Evolutionary conservation across 306 rosid species (phyloP), one percentile per base, ranked within the genome.

Genomic region (apple (Malus domestica)): DNA sequence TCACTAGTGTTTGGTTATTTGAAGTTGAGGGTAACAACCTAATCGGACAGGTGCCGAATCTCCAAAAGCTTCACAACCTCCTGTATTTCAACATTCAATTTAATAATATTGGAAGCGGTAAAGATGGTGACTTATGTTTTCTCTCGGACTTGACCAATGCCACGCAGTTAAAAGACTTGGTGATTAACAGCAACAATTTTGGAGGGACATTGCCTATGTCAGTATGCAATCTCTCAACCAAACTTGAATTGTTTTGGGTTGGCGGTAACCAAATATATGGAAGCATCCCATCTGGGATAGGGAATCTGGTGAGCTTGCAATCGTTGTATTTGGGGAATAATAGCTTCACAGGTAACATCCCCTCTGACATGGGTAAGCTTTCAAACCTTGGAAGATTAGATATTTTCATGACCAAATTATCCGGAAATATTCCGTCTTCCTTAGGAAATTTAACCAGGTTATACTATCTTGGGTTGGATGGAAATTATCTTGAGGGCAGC

Each of bases 161-260:
- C n/a, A 51, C 73, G 0, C 9, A 25, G 63, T 40, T 76, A 8
- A 1, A 0, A 0, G 0, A n/a, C n/a, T 12, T 69, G 33, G 0
- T 6, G 2, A 5, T 46, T 27, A 0, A 0, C 30, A 0, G 2
- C 3, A 78, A 78, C 57, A 71, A 30, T 70, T 19, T 71, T 4
- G 77, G 72, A 78, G 82, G 77, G 10, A 5, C 7, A 14, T 3
- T 78, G 8, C 82, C 82, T 6, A 38, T 33, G 8, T 44, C 57
- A 14, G 10, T 79, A 7, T 10, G 16, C 64, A 59, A 59, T 59
- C 64, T 59, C 64, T 59, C 64, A 10, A 59, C 64, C 64, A 22
- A 22, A 9, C 61, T 79, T 11, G 6, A 8, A 2, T 0, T 0
- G 5, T 2, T 27, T 2, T 27, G 7, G 15, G 1, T 66, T 35